Percentiles rank a stretch among this genome's conserved stretches.
phyloP scores from a whole-genome alignment of 2,329 filamentous ascomycete species.

The Zopfia rhizophila region DNA sequence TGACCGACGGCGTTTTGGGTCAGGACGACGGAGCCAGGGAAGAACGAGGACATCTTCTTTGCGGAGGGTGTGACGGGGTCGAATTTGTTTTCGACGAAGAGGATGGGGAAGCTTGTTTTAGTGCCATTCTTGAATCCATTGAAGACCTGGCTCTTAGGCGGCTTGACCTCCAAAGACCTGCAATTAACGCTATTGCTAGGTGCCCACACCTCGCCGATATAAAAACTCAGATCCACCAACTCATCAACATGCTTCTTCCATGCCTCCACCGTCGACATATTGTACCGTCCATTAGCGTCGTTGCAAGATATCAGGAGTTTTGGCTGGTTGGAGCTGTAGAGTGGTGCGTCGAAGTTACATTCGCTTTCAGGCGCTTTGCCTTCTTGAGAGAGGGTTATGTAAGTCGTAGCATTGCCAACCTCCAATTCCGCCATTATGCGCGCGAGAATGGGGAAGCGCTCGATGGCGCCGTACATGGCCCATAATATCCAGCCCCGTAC shows the following conservation, averaged over 20 bases:
- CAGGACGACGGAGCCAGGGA: constrained; percentile 54
- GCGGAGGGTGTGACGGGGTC: constrained; percentile 65
- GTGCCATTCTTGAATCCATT: constrained; percentile 19
- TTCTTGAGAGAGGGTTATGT: not conserved
- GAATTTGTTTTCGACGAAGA: constrained; percentile 64
- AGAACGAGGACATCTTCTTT: constrained; percentile 41
- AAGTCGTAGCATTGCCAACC: not conserved
- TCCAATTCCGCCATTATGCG: constrained; percentile 1
- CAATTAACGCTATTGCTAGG: constrained; percentile 22
- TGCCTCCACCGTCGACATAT: constrained; percentile 17
- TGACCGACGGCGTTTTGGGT: constrained; percentile 47
- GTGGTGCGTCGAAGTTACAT: not conserved
- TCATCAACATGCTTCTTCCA: constrained; percentile 4
- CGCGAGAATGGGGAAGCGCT: constrained; percentile 3
- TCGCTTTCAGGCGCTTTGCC: constrained; percentile 1
- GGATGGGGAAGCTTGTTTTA: constrained; percentile 60
- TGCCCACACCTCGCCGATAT: constrained; percentile 20
- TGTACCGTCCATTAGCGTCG: constrained; percentile 23
- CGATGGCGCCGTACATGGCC: not conserved
- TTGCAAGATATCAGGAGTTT: constrained; percentile 21
- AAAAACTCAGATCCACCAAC: constrained; percentile 13
- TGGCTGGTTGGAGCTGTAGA: constrained; percentile 11
- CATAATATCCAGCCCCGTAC: constrained; percentile 2
- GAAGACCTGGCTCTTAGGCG: constrained; percentile 33
- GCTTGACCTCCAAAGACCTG: constrained; percentile 19